phyloP scores from a whole-genome alignment of 2,329 filamentous ascomycete species.

The Amauroascus niger region DNA sequence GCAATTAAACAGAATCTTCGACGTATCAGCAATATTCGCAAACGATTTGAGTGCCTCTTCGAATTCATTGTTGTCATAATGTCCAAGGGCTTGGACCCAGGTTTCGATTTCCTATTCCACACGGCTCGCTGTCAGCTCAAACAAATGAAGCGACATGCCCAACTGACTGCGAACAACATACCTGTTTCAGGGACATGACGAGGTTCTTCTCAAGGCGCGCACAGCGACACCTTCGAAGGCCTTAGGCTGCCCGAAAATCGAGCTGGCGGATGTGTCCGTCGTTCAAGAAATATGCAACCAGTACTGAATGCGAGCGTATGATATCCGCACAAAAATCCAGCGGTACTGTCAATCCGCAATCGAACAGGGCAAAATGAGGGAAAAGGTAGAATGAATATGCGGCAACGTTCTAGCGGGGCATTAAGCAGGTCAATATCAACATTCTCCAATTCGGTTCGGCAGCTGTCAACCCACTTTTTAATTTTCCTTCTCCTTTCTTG shows the following conservation, averaged over 20 bases:
- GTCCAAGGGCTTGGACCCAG: slow-evolving; percentile 82
- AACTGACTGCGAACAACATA: slow-evolving; percentile 6
- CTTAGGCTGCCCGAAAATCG: slow-evolving; percentile 4
- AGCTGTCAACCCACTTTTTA: slow-evolving; percentile 6
- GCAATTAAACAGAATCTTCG: slow-evolving; percentile 97
- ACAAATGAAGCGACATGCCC: not conserved
- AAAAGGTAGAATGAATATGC: not conserved
- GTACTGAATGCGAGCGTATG: not conserved
- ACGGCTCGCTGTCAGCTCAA: not conserved
- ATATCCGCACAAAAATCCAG: not conserved
- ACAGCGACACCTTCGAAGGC: not conserved
- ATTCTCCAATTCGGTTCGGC: not conserved
- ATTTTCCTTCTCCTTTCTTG: not conserved
- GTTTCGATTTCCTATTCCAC: slow-evolving; percentile 82
- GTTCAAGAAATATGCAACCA: not conserved
- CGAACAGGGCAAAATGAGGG: not conserved
- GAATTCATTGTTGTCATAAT: slow-evolving; percentile 97
- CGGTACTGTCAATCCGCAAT: not conserved
- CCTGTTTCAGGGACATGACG: slow-evolving; percentile 22
- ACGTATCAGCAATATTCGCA: slow-evolving; percentile 81
- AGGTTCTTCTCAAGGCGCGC: slow-evolving; percentile 1
- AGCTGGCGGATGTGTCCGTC: not conserved
- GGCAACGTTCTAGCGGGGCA: not conserved
- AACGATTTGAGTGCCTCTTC: slow-evolving; percentile 79
- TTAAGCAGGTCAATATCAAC: not conserved